A percentile compares a stretch with the other conserved stretches of the same genome.
These are phyloP conservation scores for Fusarium sambucinum DNA, from an alignment of 2,329 filamentous ascomycete species.

Conservation along the genomic window DNA sequence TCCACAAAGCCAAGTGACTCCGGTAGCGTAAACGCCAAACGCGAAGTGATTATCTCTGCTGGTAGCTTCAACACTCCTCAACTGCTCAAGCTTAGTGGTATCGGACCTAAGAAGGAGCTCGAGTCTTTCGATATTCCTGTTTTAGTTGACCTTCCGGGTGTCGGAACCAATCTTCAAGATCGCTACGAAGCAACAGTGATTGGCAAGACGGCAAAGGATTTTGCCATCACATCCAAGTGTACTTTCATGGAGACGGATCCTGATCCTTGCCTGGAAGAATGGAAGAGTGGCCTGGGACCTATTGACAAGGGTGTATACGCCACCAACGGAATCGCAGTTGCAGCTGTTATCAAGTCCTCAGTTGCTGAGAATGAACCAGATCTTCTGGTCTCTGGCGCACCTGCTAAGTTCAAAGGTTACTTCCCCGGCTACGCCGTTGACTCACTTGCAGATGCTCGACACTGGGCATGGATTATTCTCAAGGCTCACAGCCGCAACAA, in stretches of 20 bases:
- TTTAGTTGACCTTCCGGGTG: slow-evolving; percentile 60
- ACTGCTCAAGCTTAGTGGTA: slow-evolving; percentile 62
- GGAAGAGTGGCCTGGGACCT: slow-evolving; percentile 25
- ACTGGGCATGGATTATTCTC: slow-evolving; percentile 59
- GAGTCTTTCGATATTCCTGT: slow-evolving; percentile 50
- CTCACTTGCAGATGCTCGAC: slow-evolving; percentile 56
- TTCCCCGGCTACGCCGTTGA: slow-evolving; percentile 66
- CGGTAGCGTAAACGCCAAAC: slow-evolving; percentile 34
- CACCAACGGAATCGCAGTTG: slow-evolving; percentile 66
- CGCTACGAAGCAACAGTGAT: slow-evolving; percentile 57
- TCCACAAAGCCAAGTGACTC: slow-evolving; percentile 19
- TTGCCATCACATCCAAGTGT: slow-evolving; percentile 38
- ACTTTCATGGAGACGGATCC: slow-evolving; percentile 36
- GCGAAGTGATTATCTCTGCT: slow-evolving; percentile 61
- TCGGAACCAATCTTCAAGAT: slow-evolving; percentile 70
- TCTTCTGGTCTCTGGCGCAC: slow-evolving; percentile 66
- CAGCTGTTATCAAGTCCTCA: slow-evolving; percentile 54
- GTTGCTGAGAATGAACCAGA: slow-evolving; percentile 61
- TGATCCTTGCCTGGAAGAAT: slow-evolving; percentile 40
- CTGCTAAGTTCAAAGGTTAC: slow-evolving; percentile 67
- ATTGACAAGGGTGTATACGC: slow-evolving; percentile 50
- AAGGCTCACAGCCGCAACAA: slow-evolving; percentile 68
- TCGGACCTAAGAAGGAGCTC: slow-evolving; percentile 45
- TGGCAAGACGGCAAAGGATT: slow-evolving; percentile 37
- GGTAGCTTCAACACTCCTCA: slow-evolving; percentile 64